Base-by-base conservation (phyloP, 176 grass and related monocot genomes). In the Musa schizocarpa region DNA sequence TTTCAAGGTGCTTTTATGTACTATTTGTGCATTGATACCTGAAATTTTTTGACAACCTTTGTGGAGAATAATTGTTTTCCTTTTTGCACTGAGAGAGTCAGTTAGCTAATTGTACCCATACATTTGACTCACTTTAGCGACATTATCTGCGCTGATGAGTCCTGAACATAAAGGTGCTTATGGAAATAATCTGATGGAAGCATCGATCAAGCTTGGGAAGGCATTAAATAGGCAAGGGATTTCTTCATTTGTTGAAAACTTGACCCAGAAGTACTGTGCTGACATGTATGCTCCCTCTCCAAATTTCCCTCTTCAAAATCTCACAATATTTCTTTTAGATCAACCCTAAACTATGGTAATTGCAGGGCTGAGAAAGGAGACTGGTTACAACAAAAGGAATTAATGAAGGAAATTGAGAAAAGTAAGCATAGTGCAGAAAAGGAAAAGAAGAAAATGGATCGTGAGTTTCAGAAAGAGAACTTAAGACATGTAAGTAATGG, bases 171-270 rank as follows among this genome's bases (percentile, higher is more conserved):
- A 43, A 63, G 78, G 84, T 74, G 23, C 63, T 77, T 78, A 82
- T 79, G 57, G 83, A 79, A 89, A 72, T 78, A 88, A 81, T 63
- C 9, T 73, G 49, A 53, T 22, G 23, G 63, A 80, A 64, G 68
- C 56, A 71, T 89, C 82, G 54, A 54, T 76, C 1, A 84, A 87
- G 76, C 82, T 94, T 65, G 78, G 79, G 53, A 99, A 92, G 82
- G 66, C 76, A 82, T 22, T 89, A 50, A 94, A 86, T 69, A 77
- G 87, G 27, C 78, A 87, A 69, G 90, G 85, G 53, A 92, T 99
- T 72, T 86, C 61, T 50, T 89, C 75, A 63, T 84, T 94, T 51
- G 69, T 92, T 74, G 90, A 89, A 78, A 89, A 77, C 49, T 76
- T 77, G 54, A 69, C 72, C 76, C 73, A 88, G 74, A 94, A 87